Evolutionary conservation across 495 filamentous ascomycete genomes (phyloP).

Genomic region (Trichoderma erinaceum): DNA sequence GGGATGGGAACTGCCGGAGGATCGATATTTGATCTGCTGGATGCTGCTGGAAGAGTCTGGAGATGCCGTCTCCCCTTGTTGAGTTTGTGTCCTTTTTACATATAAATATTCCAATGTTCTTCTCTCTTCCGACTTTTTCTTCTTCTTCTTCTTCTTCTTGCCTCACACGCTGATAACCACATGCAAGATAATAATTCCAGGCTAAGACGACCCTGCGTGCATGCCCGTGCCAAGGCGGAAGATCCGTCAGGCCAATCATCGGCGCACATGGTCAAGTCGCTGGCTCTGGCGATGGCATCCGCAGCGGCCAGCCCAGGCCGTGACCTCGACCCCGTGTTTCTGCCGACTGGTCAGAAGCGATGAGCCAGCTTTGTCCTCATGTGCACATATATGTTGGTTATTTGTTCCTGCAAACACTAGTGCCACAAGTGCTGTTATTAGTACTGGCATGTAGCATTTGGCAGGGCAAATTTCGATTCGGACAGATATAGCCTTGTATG

Average conservation of each 20-base stretch:
- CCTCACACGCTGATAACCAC: neutral
- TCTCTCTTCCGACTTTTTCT: no score
- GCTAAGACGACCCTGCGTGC: neutral
- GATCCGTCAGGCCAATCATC: slow-evolving; percentile 3
- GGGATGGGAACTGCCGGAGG: neutral
- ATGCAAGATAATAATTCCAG: neutral
- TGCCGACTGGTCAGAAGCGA: neutral
- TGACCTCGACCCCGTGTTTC: neutral
- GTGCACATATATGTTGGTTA: no score
- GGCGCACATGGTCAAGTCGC: neutral
- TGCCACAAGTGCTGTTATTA: no score
- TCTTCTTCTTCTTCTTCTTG: neutral
- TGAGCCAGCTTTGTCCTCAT: neutral
- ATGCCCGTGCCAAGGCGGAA: neutral
- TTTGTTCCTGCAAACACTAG: no score
- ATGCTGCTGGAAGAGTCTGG: neutral
- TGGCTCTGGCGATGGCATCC: slow-evolving; percentile 2
- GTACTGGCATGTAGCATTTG: no score
- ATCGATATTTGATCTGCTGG: neutral
- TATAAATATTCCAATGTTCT: no score
- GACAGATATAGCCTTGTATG: no score
- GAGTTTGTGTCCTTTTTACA: no score
- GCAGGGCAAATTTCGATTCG: no score
- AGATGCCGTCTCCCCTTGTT: no score
- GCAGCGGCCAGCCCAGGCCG: neutral